These are phyloP conservation scores for Logfia minima DNA, from an alignment of 129 eudicot genomes.

Conservation along the genomic window DNA sequence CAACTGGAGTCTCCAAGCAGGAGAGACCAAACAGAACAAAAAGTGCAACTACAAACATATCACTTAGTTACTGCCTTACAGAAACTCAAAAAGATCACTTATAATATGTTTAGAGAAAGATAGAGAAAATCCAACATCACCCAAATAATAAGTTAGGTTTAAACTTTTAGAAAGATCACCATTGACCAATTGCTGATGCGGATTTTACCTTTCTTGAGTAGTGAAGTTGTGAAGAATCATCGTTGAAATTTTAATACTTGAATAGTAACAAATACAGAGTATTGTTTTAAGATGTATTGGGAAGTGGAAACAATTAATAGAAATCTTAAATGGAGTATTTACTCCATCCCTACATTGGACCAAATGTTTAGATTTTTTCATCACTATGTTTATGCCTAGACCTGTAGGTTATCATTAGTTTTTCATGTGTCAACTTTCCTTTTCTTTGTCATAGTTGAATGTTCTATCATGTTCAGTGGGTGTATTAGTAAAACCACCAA, in stretches of 20 bases:
- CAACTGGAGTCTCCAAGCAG: no score
- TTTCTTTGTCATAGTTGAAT: not conserved
- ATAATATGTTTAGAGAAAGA: not conserved
- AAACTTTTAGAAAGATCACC: not conserved
- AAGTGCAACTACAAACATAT: no score
- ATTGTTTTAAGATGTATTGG: constrained; percentile 1
- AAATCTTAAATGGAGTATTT: not conserved
- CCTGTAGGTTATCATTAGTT: not conserved
- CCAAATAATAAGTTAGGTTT: not conserved
- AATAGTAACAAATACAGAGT: not conserved
- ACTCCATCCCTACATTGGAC: constrained; percentile 3
- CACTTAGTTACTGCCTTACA: not conserved
- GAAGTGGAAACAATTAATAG: no score
- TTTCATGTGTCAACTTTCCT: not conserved
- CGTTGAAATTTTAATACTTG: constrained; percentile 1
- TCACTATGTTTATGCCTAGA: not conserved
- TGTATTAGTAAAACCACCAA: no score
- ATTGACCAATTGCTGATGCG: not conserved
- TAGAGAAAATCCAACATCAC: not conserved
- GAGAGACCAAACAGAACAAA: no score
- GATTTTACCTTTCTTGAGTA: not conserved
- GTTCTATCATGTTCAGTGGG: no score
- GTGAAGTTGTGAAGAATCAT: not conserved
- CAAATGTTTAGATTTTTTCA: not conserved
- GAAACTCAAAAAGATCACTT: not conserved